Evolutionary conservation across 2,329 filamentous ascomycete species (phyloP).

Genomic region (Coniochaeta sp.): DNA sequence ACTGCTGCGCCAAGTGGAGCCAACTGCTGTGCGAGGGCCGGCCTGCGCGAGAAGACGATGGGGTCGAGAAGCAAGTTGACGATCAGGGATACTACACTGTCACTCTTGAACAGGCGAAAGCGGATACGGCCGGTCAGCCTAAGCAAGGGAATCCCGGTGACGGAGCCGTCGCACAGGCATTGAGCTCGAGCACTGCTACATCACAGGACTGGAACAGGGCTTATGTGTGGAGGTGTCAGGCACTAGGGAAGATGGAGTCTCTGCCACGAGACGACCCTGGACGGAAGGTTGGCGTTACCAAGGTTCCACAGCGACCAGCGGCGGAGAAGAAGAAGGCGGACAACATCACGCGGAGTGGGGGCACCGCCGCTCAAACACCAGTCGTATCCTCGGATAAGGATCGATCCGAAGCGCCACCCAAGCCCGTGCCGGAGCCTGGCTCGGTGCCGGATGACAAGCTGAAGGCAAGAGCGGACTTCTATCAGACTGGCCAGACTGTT

Average conservation of each 20-base stretch:
- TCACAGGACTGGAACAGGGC: slow-evolving; percentile 27
- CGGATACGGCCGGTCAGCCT: slow-evolving; percentile 14
- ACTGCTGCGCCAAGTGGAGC: slow-evolving; percentile 58
- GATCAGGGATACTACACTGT: slow-evolving; percentile 38
- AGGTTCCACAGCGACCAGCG: slow-evolving; percentile 22
- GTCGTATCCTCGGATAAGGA: neutral
- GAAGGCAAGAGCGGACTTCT: slow-evolving; percentile 30
- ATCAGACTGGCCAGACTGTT: slow-evolving; percentile 28
- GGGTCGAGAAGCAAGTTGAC: slow-evolving; percentile 30
- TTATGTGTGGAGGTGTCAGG: slow-evolving; percentile 37
- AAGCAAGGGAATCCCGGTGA: slow-evolving; percentile 3
- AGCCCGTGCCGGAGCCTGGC: slow-evolving; percentile 5
- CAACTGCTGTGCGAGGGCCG: slow-evolving; percentile 33
- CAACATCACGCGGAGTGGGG: neutral
- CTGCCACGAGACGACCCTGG: slow-evolving; percentile 35
- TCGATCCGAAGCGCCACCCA: neutral
- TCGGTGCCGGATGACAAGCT: slow-evolving; percentile 17
- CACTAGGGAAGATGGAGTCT: slow-evolving; percentile 34
- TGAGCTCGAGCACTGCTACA: neutral
- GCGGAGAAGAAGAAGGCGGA: slow-evolving; percentile 15
- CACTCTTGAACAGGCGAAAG: slow-evolving; percentile 23
- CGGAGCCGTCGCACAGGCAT: neutral
- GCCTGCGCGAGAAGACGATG: slow-evolving; percentile 25
- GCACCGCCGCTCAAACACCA: neutral
- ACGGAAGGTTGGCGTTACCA: slow-evolving; percentile 34